Base-by-base conservation (phyloP, 208 protist species). In the Leishmania major region DNA sequence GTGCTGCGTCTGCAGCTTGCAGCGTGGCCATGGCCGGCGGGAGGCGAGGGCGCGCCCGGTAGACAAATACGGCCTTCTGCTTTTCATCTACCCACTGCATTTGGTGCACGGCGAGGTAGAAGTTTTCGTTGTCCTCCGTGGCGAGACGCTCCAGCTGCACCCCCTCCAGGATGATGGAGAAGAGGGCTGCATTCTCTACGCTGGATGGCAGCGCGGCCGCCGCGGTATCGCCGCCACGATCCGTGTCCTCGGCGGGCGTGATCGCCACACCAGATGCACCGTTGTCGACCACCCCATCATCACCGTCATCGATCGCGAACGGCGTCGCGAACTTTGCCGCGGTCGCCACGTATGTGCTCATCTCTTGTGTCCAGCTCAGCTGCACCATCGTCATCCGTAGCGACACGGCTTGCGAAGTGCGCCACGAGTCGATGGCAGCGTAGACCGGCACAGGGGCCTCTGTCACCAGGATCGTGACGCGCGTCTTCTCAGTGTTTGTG, bases 41-140 rank as follows among this genome's bases (percentile, higher is more conserved):
- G 35, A 85, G 80, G 6, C 80, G 77, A 40, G 88, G 82, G n/a
- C 82, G 82, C 4, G 91, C 93, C 28, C 93, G 91, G 76, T 95
- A 89, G 4, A 92, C 51, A 70, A 93, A 86, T 22, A 93, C 86
- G 22, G n/a, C 35, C 60, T 75, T 75, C 37, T 71, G 62, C 45
- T 87, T 78, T 77, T 91, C 90, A 72, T 96, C 90, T 25, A 95
- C 87, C 66, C 93, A 67, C 80, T 96, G 91, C 79, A 96, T 76
- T 74, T 89, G 90, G 69, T 92, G 90, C 0, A 96, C 73, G 31
- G 87, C 80, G 37, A 89, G 75, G 72, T 88, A 92, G 45, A 88
- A 74, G 45, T 80, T 92, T 75, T 81, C 81, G 31, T 84, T 90
- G 84, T 95, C 88, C 47, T 90, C 91, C 13, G 89, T 85, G 19